Evolutionary conservation across 75 land plant species (phyloP).

Genomic region (Selaginella tamariscina): DNA sequence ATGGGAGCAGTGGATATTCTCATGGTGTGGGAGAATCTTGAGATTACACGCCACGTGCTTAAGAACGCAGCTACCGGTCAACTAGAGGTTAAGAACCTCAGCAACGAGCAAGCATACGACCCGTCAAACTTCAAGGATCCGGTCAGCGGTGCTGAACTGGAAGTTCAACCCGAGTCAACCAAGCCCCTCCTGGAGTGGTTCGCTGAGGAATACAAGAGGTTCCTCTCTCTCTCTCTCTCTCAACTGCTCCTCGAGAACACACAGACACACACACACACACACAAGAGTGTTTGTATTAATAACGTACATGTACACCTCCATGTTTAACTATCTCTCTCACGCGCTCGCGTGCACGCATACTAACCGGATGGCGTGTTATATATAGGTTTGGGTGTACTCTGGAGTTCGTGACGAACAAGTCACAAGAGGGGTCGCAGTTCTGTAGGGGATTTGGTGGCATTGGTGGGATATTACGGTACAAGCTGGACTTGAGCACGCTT

Average conservation of each 20-base stretch:
- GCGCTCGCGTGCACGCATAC: no score
- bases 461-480: conserved; percentile 44
- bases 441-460: conserved; percentile 48
- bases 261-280: no score
- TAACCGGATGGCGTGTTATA: no score
- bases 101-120: conserved; percentile 39
- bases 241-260: no score
- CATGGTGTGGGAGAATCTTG: conserved; percentile 52
- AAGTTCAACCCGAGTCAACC: conserved; percentile 39
- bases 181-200: conserved; percentile 47
- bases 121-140: conserved; percentile 31
- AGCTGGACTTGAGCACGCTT: conserved; percentile 42
- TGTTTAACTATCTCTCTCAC: no score
- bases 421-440: conserved; percentile 48
- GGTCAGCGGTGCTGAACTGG: conserved; percentile 27
- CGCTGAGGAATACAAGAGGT: conserved; percentile 36
- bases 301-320: no score
- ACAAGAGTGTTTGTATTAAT: no score
- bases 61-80: conserved; percentile 37
- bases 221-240: no score
- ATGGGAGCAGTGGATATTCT: conserved; percentile 45
- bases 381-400: conserved; percentile 53
- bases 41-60: conserved; percentile 30
- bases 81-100: conserved; percentile 32
- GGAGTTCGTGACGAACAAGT: conserved; percentile 49